Base-by-base conservation (phyloP, 129 eudicot genomes). In the Artemisia argyi region DNA sequence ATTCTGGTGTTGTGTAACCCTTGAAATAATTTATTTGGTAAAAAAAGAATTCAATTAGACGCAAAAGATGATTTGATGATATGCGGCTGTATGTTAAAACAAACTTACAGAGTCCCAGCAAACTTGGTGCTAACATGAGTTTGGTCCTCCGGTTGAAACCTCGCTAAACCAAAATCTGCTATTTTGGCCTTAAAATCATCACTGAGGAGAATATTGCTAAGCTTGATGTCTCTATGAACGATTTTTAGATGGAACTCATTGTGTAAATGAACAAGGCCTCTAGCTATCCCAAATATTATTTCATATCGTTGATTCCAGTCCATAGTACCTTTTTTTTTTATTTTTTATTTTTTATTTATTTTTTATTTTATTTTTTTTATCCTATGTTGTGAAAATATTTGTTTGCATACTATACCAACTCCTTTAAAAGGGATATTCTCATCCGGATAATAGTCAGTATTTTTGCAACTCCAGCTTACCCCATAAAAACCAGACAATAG, bases 1-100 rank as follows among this genome's bases (percentile, higher is more conserved):
- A 90, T 78, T 90, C 96, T 56, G 96, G 96, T 22, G 96, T 84
- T 0, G 93, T 87, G 56, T 90, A 90, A 2, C 96, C 96, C 86
- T 92, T 89, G 66, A 4, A 14, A 62, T 46, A 14, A 2, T 53
- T 69, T 58, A 19, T 3, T 39, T 16, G 26, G 62, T 20, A 20
- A 16, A 61, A 8, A 24, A 12, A 19, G 2, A 68, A 26, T 49
- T 11, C 51, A 55, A 70, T 61, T 69, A 52, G 5, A 77, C 46
- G 4, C 49, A 61, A 69, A 12, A 12, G 15, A 52, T 13, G 1
- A 12, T 8, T 5, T 18, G 12, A 3, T 18, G 20, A 7, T 7
- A 14, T 19, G 6, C 3, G 3, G 11, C 8, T 56, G 61, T 58
- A 17, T 58, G 63, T 5, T 11, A 16, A 0, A 1, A 17, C 48